Evolutionary conservation across 768 basidiomycete species (phyloP).

Genomic region (Tremella mesenterica): DNA sequence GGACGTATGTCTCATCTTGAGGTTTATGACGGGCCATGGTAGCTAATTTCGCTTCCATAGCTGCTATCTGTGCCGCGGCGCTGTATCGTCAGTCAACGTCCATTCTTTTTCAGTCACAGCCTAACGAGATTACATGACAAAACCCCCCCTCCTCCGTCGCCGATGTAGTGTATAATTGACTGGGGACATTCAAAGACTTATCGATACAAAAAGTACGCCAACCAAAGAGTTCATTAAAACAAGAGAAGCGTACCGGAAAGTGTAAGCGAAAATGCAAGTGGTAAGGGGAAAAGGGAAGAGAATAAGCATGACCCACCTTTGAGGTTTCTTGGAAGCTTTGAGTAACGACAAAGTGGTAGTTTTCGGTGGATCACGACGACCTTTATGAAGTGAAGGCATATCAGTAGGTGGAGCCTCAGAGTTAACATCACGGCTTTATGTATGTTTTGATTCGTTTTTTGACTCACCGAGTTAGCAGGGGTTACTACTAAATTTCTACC

Average conservation of each 20-base stretch:
- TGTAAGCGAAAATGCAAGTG: too few relatives aligned
- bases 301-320: slow-evolving; percentile 48
- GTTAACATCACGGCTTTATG: slow-evolving; percentile 2
- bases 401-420: slow-evolving; percentile 28
- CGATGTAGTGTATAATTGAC: too few relatives aligned
- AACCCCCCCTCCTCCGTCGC: too few relatives aligned
- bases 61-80: slow-evolving; percentile 80
- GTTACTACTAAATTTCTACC: slow-evolving; percentile 88
- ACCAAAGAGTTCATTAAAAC: too few relatives aligned
- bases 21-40: slow-evolving; percentile 55
- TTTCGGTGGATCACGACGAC: slow-evolving; percentile 38
- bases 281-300: slow-evolving; percentile 1
- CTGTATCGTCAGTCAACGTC: slow-evolving; percentile 46
- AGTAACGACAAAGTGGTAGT: slow-evolving; percentile 82
- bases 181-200: too few relatives aligned
- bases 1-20: slow-evolving; percentile 29
- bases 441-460: not conserved
- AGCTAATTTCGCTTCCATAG: slow-evolving; percentile 88
- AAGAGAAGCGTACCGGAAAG: too few relatives aligned
- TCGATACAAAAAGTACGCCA: too few relatives aligned
- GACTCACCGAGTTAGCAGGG: slow-evolving; percentile 67
- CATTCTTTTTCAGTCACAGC: not conserved
- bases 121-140: not conserved
- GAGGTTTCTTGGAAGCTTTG: slow-evolving; percentile 57
- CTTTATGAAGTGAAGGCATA: slow-evolving; percentile 16